These are phyloP conservation scores for Hysterium pulicare DNA, from an alignment of 2,329 filamentous ascomycete species.

Conservation along the genomic window DNA sequence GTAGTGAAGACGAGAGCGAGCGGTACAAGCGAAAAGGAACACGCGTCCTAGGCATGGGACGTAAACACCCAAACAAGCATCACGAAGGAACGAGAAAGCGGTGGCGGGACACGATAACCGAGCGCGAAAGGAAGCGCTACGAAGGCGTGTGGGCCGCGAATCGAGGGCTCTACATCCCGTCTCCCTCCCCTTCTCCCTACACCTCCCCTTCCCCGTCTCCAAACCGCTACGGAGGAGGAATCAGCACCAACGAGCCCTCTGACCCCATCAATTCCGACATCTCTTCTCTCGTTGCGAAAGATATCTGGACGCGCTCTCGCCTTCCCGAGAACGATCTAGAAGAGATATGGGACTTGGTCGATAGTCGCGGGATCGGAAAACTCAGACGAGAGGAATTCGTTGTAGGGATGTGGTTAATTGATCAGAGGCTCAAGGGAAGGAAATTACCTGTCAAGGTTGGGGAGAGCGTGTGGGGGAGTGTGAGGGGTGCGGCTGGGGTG, in stretches of 20 bases:
- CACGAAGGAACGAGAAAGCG: slow-evolving; percentile 71
- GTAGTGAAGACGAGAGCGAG: slow-evolving; percentile 54
- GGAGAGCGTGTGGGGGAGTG: slow-evolving; percentile 74
- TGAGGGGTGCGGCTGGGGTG: slow-evolving; percentile 44
- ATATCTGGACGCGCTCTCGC: slow-evolving; percentile 72
- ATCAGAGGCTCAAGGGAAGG: slow-evolving; percentile 73
- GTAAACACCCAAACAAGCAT: slow-evolving; percentile 65
- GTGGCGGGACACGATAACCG: slow-evolving; percentile 73
- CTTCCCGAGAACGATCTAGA: slow-evolving; percentile 66
- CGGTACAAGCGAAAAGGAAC: slow-evolving; percentile 54
- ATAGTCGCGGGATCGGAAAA: slow-evolving; percentile 52
- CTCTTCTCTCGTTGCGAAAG: slow-evolving; percentile 64
- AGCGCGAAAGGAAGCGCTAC: slow-evolving; percentile 72
- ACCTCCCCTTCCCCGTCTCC: slow-evolving; percentile 5
- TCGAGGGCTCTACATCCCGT: slow-evolving; percentile 51
- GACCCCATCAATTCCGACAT: slow-evolving; percentile 54
- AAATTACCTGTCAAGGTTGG: slow-evolving; percentile 71
- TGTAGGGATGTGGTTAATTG: slow-evolving; percentile 78
- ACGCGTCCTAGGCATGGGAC: slow-evolving; percentile 48
- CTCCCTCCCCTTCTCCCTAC: slow-evolving; percentile 14
- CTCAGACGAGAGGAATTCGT: slow-evolving; percentile 71
- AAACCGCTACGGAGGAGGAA: no score
- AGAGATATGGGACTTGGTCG: slow-evolving; percentile 75
- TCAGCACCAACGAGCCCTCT: slow-evolving; percentile 2
- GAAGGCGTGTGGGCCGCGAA: slow-evolving; percentile 85